A percentile compares a stretch with the other conserved stretches of the same genome.
Evolutionary conservation across 805 yeast genomes (phyloP).

Genomic region (Hanseniaspora pseudoguilliermondii): DNA sequence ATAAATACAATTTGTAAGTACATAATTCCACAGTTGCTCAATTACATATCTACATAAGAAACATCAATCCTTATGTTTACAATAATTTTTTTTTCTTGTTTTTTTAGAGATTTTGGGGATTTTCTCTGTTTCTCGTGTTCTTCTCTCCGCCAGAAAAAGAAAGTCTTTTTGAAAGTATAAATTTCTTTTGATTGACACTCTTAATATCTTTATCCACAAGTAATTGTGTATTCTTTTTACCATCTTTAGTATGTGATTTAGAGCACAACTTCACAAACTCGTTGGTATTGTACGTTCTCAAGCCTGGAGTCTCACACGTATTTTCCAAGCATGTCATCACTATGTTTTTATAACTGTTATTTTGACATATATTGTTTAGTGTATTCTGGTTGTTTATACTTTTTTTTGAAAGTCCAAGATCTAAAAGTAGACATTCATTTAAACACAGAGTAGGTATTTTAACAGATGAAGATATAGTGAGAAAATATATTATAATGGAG

Average conservation of each 20-base stretch:
- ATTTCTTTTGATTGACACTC: background rate
- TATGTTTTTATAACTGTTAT: background rate
- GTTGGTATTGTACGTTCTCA: background rate
- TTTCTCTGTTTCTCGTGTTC: background rate
- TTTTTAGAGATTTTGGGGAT: background rate
- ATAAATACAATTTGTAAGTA: no score
- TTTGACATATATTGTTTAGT: background rate
- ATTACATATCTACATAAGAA: no score
- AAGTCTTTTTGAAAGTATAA: background rate
- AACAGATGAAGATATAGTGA: background rate
- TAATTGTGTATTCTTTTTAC: background rate
- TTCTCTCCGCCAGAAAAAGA: background rate
- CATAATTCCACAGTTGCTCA: background rate
- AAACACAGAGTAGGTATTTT: constrained; percentile 8
- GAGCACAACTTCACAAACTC: background rate
- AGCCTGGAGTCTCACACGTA: constrained; percentile 9
- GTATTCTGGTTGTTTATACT: background rate
- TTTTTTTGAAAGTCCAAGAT: background rate
- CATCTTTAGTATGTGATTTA: background rate
- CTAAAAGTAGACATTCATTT: background rate
- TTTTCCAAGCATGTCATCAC: constrained; percentile 2
- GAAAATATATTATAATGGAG: background rate
- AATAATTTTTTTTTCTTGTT: background rate
- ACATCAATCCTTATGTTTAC: no score
- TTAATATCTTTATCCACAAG: background rate